Evolutionary conservation across 108 stramenopile genomes (phyloP).

Genomic region (Cyclotella distinguenda): DNA sequence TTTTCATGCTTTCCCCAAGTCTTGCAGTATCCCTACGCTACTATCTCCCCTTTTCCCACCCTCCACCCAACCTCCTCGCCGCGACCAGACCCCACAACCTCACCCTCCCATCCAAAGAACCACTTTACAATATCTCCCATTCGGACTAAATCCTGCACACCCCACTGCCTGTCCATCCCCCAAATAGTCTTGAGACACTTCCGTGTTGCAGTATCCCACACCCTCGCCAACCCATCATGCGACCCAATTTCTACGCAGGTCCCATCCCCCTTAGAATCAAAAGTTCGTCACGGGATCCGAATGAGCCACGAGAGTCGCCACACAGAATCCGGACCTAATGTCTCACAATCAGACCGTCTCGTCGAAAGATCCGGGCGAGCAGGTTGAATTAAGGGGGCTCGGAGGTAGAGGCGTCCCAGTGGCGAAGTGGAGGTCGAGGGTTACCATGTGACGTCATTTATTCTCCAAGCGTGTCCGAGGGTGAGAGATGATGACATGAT

Average conservation of each 20-base stretch:
- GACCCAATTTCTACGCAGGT: slow-evolving; percentile 79
- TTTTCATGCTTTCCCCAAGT: slow-evolving; percentile 56
- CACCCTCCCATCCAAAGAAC: slow-evolving; percentile 77
- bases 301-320: slow-evolving; percentile 91
- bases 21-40: slow-evolving; percentile 32
- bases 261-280: slow-evolving; percentile 85
- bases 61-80: slow-evolving; percentile 4
- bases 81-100: slow-evolving; percentile 75
- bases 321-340: slow-evolving; percentile 86
- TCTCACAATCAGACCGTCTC: slow-evolving; percentile 97
- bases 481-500: no score
- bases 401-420: slow-evolving; percentile 86
- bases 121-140: slow-evolving; percentile 86
- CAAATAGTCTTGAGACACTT: slow-evolving; percentile 95
- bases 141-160: slow-evolving; percentile 84
- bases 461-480: no score
- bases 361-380: slow-evolving; percentile 88
- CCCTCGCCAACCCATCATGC: slow-evolving; percentile 91
- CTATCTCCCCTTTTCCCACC: slow-evolving; percentile 11
- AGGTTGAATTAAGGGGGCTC: slow-evolving; percentile 83
- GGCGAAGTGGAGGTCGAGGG: slow-evolving; percentile 82
- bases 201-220: slow-evolving; percentile 95
- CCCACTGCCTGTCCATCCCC: slow-evolving; percentile 83
- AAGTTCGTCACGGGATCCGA: slow-evolving; percentile 95
- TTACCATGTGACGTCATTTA: no score